Evolutionary conservation across 345 rosid genomes (phyloP).

Genomic region (Citrus cavaleriei): DNA sequence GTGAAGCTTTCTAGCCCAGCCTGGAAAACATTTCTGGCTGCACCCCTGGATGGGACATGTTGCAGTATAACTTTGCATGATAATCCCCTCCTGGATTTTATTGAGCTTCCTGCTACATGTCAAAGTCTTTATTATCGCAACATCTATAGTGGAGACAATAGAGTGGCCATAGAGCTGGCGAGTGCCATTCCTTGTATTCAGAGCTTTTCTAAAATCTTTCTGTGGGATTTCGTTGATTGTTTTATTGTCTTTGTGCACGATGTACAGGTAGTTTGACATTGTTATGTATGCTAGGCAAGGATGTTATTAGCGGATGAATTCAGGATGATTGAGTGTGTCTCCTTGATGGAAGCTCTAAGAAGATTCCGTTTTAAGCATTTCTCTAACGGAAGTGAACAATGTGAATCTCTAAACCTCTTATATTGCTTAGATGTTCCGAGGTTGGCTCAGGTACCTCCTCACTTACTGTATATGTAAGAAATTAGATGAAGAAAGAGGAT

Average conservation of each 20-base stretch:
- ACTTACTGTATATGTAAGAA: background rate
- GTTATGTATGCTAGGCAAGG: background rate
- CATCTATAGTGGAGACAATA: conserved; percentile 74
- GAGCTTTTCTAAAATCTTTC: background rate
- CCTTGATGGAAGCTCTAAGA: background rate
- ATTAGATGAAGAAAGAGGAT: background rate
- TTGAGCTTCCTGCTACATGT: conserved; percentile 88
- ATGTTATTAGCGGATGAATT: background rate
- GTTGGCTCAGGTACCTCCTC: background rate
- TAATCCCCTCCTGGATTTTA: conserved; percentile 83
- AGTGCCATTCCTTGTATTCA: conserved; percentile 9
- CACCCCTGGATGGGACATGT: conserved; percentile 6
- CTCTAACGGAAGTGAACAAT: background rate
- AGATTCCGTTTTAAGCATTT: background rate
- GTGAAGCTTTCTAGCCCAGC: no score
- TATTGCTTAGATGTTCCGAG: background rate
- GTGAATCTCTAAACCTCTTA: background rate
- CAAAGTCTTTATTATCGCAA: conserved; percentile 91
- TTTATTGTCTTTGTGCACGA: background rate
- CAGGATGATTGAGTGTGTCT: background rate
- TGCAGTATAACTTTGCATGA: conserved; percentile 80
- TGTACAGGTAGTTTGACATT: background rate
- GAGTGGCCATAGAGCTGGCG: conserved; percentile 92
- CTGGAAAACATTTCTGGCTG: no score
- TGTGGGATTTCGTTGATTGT: background rate